Base-by-base conservation (phyloP, 106 monocot genomes). In the Allium cepa region DNA sequence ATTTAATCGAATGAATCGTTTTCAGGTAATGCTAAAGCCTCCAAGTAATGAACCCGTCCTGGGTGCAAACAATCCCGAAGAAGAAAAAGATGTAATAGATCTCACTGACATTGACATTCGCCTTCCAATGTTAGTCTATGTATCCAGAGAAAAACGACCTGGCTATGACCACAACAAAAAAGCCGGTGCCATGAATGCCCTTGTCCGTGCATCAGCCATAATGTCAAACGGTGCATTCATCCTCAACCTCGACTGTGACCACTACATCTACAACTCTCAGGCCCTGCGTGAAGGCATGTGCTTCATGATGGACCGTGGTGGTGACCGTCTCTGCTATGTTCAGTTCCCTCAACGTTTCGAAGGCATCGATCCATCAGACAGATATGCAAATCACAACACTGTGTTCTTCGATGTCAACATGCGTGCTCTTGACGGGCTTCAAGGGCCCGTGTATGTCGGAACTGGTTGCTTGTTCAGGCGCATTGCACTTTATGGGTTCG, bases 331-430 rank as follows among this genome's bases (percentile, higher is more conserved):
- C 15, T 87, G 90, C 72, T 90, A 94, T 45, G 86, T 90, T n/a
- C 90, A 90, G 79, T 93, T 93, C 74, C 93, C 93, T 0, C 93
- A 93, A 69, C 67, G 94, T 14, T 94, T 94, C 60, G 94, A 94
- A 63, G 94, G 94, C 22, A 90, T 94, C 15, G 94, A 94, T 73
- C 94, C 94, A 53, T 94, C 94, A 8, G 94, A 94, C 45, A 90
- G 94, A 0, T 94, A 94, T 48, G 93, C 93, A 64, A 94, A 94
- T 69, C 80, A 87, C 69, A 94, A 94, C 65, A 90, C 94, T 3
- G 94, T 94, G 58, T 94, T 94, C 80, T 94, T 94, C 53, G 94
- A 94, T 26, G 87, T 81, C 72, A 94, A 94, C 80, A 94, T 94
- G 94, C 87, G 94, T 5, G 94, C 94, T 0, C 87, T 94, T 11